phyloP scores from a whole-genome alignment of 768 basidiomycete species.

The Termitomyces sp. region DNA sequence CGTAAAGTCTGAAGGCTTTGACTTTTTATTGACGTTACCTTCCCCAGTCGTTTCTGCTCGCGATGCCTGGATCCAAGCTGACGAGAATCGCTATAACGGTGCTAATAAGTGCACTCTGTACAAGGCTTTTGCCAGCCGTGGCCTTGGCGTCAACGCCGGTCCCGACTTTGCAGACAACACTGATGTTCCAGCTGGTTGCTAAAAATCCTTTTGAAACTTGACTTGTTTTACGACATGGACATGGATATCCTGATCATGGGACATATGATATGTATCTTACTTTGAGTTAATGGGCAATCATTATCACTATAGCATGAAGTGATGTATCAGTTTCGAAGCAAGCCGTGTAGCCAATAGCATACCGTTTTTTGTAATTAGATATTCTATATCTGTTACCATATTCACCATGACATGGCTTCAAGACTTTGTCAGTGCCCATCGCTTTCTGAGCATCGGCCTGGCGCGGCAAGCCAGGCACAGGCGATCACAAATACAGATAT shows the following conservation, averaged over 20 bases:
- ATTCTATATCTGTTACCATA: not conserved
- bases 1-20: constrained; percentile 7
- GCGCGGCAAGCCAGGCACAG: not conserved
- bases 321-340: not conserved
- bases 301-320: not conserved
- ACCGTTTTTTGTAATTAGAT: not conserved
- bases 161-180: constrained; percentile 20
- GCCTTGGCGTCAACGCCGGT: constrained; percentile 34
- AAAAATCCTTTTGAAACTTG: not conserved
- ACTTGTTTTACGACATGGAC: not conserved
- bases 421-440: not conserved
- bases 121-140: constrained; percentile 43
- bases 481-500: constrained; percentile 1
- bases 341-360: not conserved
- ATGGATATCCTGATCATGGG: not conserved
- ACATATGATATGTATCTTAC: not conserved
- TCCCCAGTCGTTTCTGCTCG: constrained; percentile 35
- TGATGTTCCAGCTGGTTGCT: constrained; percentile 23
- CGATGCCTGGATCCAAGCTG: constrained; percentile 48
- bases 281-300: not conserved
- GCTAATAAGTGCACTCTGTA: constrained; percentile 38
- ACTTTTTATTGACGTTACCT: not conserved
- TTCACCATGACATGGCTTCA: not conserved
- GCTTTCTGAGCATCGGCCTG: not conserved
- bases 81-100: constrained; percentile 38